Evolutionary conservation across 345 rosid genomes (phyloP), one percentile per base, ranked within the genome.

Genomic region (Fremontodendron californicum): DNA sequence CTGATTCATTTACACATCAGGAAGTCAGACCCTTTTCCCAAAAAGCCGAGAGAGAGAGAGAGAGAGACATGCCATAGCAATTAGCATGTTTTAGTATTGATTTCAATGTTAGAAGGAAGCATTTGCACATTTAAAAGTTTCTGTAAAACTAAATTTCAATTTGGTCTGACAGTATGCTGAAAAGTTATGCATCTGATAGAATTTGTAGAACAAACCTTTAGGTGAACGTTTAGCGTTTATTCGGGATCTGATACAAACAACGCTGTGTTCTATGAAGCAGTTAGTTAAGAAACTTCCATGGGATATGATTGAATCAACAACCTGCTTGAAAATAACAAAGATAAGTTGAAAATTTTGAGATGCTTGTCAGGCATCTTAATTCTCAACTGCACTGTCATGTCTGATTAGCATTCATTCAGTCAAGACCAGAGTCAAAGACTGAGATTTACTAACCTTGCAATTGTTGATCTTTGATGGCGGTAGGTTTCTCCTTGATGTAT

Each of bases 401-500:
- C 61, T 23, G 29, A 55, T 21, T 23, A 55, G 31, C 61, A 55
- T 55, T 21, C 27, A 55, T 55, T 23, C 27, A 21, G 0, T 55
- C 29, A 9, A 23, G 11, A 6, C 3, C 9, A 19, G 49, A 48
- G 19, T 49, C 23, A 6, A 52, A 37, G 33, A 8, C 51, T 23
- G 16, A 8, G 40, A 9, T 68, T 74, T 45, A 62, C 82, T 71
- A 29, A 88, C 98, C 97, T 92, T 95, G 85, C 94, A 75, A 43
- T 80, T 85, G 83, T 93, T 96, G 57, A 95, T 89, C 79, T 89
- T 88, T 31, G 93, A 79, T 2, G 99, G 98, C 0, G 98, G 99
- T 64, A 93, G 83, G 87, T 95, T 93, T 92, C 98, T 91, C 87
- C 94, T 88, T 66, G 97, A 95, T 55, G 99, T 93, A 77, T 89